phyloP scores from a whole-genome alignment of 352 stramenopile species.

The Phytophthora syringae region DNA sequence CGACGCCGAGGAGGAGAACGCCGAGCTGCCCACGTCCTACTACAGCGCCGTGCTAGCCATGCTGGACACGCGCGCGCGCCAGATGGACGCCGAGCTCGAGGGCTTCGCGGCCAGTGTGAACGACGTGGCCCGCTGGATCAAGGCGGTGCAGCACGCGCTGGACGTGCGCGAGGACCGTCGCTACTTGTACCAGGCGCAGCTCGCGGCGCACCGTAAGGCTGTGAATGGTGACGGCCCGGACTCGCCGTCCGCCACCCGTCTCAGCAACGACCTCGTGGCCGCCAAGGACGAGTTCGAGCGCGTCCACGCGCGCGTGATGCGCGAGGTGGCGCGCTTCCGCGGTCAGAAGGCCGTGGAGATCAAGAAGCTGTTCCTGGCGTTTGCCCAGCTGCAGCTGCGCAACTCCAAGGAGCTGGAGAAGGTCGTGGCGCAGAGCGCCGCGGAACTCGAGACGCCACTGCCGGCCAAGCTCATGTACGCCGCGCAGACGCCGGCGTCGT shows the following conservation, averaged over 20 bases:
- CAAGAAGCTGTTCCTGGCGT: constrained; percentile 76
- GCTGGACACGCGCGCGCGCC: constrained; percentile 75
- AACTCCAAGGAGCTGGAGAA: constrained; percentile 59
- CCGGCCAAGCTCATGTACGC: constrained; percentile 48
- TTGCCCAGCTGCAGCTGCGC: constrained; percentile 61
- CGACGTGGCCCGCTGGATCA: constrained; percentile 79
- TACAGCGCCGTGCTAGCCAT: constrained; percentile 68
- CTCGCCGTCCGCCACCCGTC: constrained; percentile 32
- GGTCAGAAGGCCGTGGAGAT: constrained; percentile 77
- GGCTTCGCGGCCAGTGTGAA: constrained; percentile 68
- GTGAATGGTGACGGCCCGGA: constrained; percentile 38
- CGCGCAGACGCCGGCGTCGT: constrained; percentile 37
- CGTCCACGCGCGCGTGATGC: constrained; percentile 79
- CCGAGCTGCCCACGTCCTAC: constrained; percentile 66
- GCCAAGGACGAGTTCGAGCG: constrained; percentile 81
- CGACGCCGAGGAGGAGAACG: constrained; percentile 71
- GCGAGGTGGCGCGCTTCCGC: constrained; percentile 76
- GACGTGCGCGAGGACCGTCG: constrained; percentile 82
- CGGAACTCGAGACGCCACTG: constrained; percentile 52
- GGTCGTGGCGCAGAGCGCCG: constrained; percentile 51
- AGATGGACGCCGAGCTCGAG: constrained; percentile 79
- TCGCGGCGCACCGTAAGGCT: constrained; percentile 50
- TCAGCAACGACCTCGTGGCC: constrained; percentile 60
- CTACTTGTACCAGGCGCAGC: constrained; percentile 79
- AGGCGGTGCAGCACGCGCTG: constrained; percentile 70